These are phyloP conservation scores for Acacia concinna DNA, from an alignment of 331 rosid genomes.

Conservation along the genomic window DNA sequence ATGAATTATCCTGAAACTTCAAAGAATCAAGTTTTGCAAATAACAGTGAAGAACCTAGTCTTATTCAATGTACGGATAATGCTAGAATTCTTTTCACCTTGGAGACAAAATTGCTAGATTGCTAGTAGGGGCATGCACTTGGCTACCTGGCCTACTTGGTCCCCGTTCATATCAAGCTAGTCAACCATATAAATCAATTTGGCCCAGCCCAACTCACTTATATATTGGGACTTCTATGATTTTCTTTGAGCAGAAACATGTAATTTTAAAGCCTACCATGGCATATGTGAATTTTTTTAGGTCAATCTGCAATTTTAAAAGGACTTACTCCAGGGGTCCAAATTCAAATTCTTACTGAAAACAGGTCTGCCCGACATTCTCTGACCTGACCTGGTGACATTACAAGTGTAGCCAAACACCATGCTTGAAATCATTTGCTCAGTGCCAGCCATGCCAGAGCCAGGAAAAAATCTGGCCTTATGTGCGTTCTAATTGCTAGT, in stretches of 20 bases:
- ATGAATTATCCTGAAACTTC: neutral
- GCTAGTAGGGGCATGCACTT: neutral
- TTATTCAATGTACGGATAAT: neutral
- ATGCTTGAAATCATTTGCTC: neutral
- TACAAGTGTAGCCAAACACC: neutral
- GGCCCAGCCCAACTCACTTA: neutral
- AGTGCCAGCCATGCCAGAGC: neutral
- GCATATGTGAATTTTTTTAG: neutral
- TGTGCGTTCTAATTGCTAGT: neutral
- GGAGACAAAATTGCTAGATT: neutral
- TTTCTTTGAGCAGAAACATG: neutral
- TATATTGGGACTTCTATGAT: neutral
- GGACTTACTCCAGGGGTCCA: neutral
- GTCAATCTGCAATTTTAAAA: neutral
- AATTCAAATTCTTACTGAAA: neutral
- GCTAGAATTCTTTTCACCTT: constrained; percentile 20
- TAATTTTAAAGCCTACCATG: neutral
- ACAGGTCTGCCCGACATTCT: neutral
- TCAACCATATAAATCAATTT: neutral
- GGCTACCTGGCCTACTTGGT: neutral
- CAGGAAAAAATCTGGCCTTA: neutral
- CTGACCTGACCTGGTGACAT: neutral
- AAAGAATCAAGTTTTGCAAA: neutral
- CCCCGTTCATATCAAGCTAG: neutral
- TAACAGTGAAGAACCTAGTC: constrained; percentile 1